Percentiles rank a stretch among this genome's conserved stretches.
These are phyloP conservation scores for Scheffersomyces illinoinensis DNA, from an alignment of 1,139 yeast genomes.

Conservation along the genomic window DNA sequence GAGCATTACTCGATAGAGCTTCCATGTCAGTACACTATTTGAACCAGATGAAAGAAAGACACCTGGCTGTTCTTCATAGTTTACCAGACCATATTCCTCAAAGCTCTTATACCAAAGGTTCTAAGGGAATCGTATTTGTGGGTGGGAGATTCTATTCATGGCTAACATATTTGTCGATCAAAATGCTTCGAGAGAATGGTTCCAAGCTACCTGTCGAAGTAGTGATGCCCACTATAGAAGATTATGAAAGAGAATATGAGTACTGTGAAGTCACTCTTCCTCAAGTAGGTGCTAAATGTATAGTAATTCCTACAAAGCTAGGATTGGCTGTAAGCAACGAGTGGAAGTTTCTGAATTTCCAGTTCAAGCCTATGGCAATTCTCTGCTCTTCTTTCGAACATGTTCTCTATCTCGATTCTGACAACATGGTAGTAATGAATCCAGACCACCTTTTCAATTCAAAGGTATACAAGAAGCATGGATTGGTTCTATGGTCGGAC, in stretches of 20 bases:
- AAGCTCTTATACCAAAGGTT: conserved; percentile 1
- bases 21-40: background rate
- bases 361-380: conserved; percentile 17
- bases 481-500: conserved; percentile 20
- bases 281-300: background rate
- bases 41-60: conserved; percentile 1
- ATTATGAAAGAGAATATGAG: conserved; percentile 4
- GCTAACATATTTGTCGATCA: conserved; percentile 7
- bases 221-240: conserved; percentile 7
- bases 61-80: background rate
- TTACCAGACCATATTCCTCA: background rate
- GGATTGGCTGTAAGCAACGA: conserved; percentile 1
- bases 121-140: conserved; percentile 7
- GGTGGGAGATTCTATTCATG: conserved; percentile 10
- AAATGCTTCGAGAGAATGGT: conserved; percentile 6
- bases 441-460: conserved; percentile 22
- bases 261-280: conserved; percentile 1
- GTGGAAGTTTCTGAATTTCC: conserved; percentile 8
- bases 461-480: conserved; percentile 26
- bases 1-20: conserved; percentile 1
- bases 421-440: conserved; percentile 13
- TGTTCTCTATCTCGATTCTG: conserved; percentile 17
- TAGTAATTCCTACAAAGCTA: conserved; percentile 2
- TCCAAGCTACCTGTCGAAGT: conserved; percentile 8
- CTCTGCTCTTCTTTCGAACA: conserved; percentile 16